phyloP scores from a whole-genome alignment of 495 filamentous ascomycete genomes.

The Neurospora tetraspora region DNA sequence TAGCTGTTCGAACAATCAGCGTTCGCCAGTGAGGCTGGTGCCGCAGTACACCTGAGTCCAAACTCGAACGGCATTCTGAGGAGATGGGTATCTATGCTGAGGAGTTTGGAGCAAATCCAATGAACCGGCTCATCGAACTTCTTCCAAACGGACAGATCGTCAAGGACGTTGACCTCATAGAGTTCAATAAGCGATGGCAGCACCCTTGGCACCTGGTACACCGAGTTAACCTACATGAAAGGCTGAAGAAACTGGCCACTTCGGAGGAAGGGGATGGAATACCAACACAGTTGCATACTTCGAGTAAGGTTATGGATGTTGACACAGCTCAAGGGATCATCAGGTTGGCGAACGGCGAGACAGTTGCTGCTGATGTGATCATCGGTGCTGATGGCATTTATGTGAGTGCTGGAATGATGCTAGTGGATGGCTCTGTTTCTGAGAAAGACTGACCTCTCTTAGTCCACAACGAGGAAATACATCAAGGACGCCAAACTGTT shows the following conservation, averaged over 20 bases:
- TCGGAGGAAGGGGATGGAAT: conserved; percentile 24
- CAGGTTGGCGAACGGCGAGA: conserved; percentile 28
- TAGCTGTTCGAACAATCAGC: conserved; percentile 45
- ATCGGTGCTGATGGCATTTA: conserved; percentile 35
- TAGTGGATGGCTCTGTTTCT: background rate
- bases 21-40: conserved; percentile 44
- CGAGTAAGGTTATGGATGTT: conserved; percentile 35
- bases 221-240: conserved; percentile 39
- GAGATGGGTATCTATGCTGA: conserved; percentile 32
- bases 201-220: conserved; percentile 45
- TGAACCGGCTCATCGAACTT: conserved; percentile 29
- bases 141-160: conserved; percentile 18
- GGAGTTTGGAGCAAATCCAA: conserved; percentile 19
- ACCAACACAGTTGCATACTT: conserved; percentile 32
- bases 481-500: conserved; percentile 28
- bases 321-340: conserved; percentile 34
- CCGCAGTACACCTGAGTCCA: conserved; percentile 45
- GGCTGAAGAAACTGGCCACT: conserved; percentile 34
- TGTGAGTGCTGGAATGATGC: conserved; percentile 4
- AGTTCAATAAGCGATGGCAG: conserved; percentile 34
- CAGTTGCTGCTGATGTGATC: conserved; percentile 26
- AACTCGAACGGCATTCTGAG: conserved; percentile 42
- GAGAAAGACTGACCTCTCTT: background rate
- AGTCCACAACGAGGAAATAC: conserved; percentile 23
- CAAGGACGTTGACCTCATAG: conserved; percentile 21